Base-by-base conservation (phyloP, 768 basidiomycete species). In the Pleurotus tuber-regium region DNA sequence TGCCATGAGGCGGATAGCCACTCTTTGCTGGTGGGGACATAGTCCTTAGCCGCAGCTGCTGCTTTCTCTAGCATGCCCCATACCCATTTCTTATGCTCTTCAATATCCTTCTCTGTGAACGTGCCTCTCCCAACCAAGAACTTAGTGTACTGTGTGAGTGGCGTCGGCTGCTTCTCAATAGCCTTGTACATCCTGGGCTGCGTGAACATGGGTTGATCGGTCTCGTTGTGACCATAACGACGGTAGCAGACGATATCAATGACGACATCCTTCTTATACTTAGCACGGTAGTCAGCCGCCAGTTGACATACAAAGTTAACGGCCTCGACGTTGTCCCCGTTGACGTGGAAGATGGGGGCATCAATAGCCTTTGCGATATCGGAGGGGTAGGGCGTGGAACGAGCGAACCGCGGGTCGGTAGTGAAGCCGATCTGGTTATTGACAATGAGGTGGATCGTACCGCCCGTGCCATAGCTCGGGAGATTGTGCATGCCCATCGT, bases 361-460 rank as follows among this genome's bases (percentile, higher is more conserved):
- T 99, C 97, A 65, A 98, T 98, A 42, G 93, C 86, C 70, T 99
- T 99, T 56, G 97, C 97, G 57, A 99, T 90, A 64, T 99, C 97
- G 50, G 96, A 98, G 10, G 90, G 90, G 72, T 99, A 98, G 43
- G 97, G 91, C 3, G 97, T 99, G 14, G 96, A 98, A 52, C 97
- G 94, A 40, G 96, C 77, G 74, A 98, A 97, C 52, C 95, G 87
- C 40, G 97, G 97, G 64, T 98, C 96, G 28, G 97, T 99, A 44
- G 97, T 99, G 76, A 99, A 99, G 53, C 96, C 96, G 54, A 98
- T 96, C 66, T 98, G 96, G 72, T 98, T 98, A 78, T 98, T 98
- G 59, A 98, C 93, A 59, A 98, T 96, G 52, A 99, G 76, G 66
- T 99, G 97, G 60, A 99, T 92, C 42, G 97, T 98, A 51, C 97